A percentile compares a stretch with the other conserved stretches of the same genome.
Conservation (phyloP, 306 rosid genomes). For the Quercus alba region DNA sequence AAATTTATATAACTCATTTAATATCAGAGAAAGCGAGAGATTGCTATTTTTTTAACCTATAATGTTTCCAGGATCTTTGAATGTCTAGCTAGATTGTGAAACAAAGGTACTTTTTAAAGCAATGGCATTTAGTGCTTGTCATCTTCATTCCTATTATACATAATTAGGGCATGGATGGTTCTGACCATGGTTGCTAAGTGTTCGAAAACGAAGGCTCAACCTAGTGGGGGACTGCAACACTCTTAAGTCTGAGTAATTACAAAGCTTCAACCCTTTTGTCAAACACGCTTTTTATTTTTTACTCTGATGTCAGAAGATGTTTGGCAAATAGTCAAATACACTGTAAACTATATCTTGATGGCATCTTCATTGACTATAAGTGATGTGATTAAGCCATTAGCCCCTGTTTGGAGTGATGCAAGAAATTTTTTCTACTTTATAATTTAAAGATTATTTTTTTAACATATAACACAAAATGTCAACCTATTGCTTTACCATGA, state of each 20-base stretch:
- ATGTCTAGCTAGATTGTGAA: background rate
- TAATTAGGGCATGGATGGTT: background rate
- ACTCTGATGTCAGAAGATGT: background rate
- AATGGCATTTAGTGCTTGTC: conserved; percentile 2
- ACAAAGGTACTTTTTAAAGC: background rate
- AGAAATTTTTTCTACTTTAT: too few species aligned
- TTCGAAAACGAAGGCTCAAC: background rate
- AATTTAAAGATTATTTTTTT: too few species aligned
- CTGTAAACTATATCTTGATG: too few species aligned
- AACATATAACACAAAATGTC: too few species aligned
- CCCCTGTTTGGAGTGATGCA: too few species aligned
- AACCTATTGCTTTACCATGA: too few species aligned
- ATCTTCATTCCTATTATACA: background rate
- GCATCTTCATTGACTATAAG: too few species aligned
- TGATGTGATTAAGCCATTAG: too few species aligned
- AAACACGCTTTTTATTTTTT: background rate
- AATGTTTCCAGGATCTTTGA: background rate
- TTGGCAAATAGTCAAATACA: too few species aligned
- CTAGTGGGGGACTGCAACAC: background rate
- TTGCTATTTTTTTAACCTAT: background rate
- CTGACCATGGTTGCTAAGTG: background rate
- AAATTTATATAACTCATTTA: background rate
- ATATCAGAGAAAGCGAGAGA: background rate
- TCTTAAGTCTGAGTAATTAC: background rate
- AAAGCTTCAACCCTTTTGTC: background rate